Evolutionary conservation across 352 stramenopile species (phyloP), one percentile per base, ranked within the genome.

Genomic region (Phytophthora foliorum): DNA sequence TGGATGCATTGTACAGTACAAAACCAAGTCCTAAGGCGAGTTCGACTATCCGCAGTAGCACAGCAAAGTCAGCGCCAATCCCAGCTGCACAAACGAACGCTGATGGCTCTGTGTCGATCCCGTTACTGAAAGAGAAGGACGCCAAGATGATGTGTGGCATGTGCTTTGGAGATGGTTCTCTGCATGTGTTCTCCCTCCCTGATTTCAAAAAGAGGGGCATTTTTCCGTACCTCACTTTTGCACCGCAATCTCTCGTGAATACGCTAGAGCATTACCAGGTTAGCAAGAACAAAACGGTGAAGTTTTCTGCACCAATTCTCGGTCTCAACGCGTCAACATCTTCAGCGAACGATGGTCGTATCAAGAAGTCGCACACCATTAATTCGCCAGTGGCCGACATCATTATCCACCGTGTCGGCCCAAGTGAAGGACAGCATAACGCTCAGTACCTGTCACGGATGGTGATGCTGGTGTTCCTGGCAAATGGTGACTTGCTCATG

Each of bases 381-480:
- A 91, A 94, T 62, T 94, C 89, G 0, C 89, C 89, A 0, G 84
- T 96, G 27, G 89, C 89, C 14, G 89, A 96, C 45, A 93, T 96
- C 34, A 74, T 81, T 4, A 93, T 96, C 48, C 87, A 94, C 54
- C 85, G 89, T 19, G 75, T 96, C 5, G 89, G 89, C 8, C 87
- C 89, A 8, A 91, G 80, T 39, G 89, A 96, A 72, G 85, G 80
- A 0, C 79, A 83, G 16, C 62, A 87, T 19, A 94, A 96, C 41
- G 73, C 85, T 9, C 84, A 94, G 53, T 88, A 89, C 54, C 80
- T 96, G 31, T 69, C 82, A 16, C 81, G 81, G 4, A 95, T 96
- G 87, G 87, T 95, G 16, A 64, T 96, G 53, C 69, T 96, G 4
- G 89, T 96, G 22, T 96, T 95, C 25, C 64, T 96, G 5, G 87